Base-by-base conservation (phyloP, 257 asterid genomes). In the Mitragyna speciosa region DNA sequence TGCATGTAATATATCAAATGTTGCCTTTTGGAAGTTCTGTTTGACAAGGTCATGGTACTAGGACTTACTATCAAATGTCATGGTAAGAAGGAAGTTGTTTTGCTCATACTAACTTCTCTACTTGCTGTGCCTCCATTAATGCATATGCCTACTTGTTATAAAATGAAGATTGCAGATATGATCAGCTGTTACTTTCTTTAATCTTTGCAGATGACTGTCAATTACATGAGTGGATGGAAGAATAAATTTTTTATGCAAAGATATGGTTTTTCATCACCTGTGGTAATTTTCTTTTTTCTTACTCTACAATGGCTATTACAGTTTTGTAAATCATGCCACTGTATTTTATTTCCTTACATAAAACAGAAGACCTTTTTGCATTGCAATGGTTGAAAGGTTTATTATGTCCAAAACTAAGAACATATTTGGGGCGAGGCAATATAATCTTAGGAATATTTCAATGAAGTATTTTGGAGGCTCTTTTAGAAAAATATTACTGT, bases 241-340 rank as follows among this genome's bases (percentile, higher is more conserved):
- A 95, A 95, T 80, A 82, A 87, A 84, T 79, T 89, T 80, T 95
- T 89, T 84, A 88, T 92, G 96, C 95, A 94, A 85, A 87, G 96
- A 91, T 93, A 95, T 83, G 98, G 99, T 54, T 95, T 93, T 89
- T 95, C 99, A 61, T 95, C 99, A 28, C 89, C 97, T 14, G 99
- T 91, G 98, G 99, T 95, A 90, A 87, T 71, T 70, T 12, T 80
- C 63, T 76, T 82, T 43, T 76, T 61, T 75, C 75, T 33, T 58
- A 22, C 58, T 41, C 79, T 75, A 22, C 43, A 30, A 64, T 61
- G 15, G 56, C 39, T 36, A 0, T 43, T 11, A 12, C 78, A 75
- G 56, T 75, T 41, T 39, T 6, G 5, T 75, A 51, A 52, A 54
- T 28, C 0, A 36, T 8, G 48, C 28, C 12, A 28, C 41, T 75